Base-by-base conservation (phyloP, 2,329 filamentous ascomycete species). In the Arthrobotrys sinensis region DNA sequence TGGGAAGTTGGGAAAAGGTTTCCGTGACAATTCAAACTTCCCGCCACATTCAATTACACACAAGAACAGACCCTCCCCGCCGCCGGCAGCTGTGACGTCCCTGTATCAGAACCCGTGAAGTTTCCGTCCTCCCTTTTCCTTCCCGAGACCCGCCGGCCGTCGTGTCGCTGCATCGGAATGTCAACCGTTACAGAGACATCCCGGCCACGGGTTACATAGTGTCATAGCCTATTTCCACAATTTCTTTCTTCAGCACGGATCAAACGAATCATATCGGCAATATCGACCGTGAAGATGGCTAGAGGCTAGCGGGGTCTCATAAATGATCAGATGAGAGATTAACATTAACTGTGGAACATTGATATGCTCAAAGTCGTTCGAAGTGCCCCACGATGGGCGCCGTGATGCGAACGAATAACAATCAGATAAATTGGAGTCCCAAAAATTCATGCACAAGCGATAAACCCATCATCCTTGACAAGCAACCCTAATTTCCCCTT, bases 401-500 rank as follows among this genome's bases (percentile, higher is more conserved):
- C 14, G 14, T 53, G 28, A 40, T 34, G 7, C 34, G 52, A 38
- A 57, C n/a, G 52, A 57, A 28, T 16, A 40, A 38, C 38, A 38
- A 12, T 38, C 34, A 65, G 40, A 65, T 66, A 64, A 50, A 72
- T 72, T 65, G 55, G 45, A 21, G 5, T 16, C 34, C 19, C 28
- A 16, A 53, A 53, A 60, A 45, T 46, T 72, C 38, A 65, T 72
- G 60, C 69, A 63, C 24, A 73, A 19, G 60, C 43, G 36, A 73
- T 60, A 43, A 36, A 48, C 45, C 45, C 45, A 40, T 60, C 28
- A 60, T 66, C 69, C 69, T 73, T 62, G 69, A 38, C 24, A 40
- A 60, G 55, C 36, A 60, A 14, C 34, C 32, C 40, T 66, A 77
- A 71, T 77, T 77, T 77, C 73, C 38, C 64, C 48, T 71, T 77